These are phyloP conservation scores for Blastomyces parvus DNA, from an alignment of 2,329 filamentous ascomycete genomes.

Conservation along the genomic window DNA sequence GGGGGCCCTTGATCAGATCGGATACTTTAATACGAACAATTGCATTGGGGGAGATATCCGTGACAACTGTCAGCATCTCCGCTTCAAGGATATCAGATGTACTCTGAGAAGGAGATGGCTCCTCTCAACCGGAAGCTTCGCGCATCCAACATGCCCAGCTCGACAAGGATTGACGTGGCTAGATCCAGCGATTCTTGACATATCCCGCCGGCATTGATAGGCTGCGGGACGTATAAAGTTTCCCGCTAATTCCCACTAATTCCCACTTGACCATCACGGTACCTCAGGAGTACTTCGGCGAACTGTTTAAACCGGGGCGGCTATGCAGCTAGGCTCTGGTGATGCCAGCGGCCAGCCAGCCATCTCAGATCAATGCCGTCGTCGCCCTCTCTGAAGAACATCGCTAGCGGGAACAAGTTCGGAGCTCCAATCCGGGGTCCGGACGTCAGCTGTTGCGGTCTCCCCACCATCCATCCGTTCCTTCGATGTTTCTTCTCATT, in stretches of 20 bases:
- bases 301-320: not conserved
- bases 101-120: not conserved
- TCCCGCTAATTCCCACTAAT: not conserved
- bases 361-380: not conserved
- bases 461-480: too few species aligned
- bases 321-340: not conserved
- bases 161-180: slow-evolving; percentile 6
- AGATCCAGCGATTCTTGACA: not conserved
- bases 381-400: not conserved
- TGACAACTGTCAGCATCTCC: not conserved
- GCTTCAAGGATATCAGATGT: not conserved
- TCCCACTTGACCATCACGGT: not conserved
- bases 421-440: not conserved
- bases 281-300: not conserved
- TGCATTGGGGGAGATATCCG: not conserved
- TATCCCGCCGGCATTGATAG: not conserved
- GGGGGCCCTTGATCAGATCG: not conserved
- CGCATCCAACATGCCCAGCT: not conserved
- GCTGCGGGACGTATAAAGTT: not conserved
- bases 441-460: not conserved
- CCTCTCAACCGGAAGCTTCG: not conserved
- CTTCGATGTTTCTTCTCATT: not conserved
- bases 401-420: not conserved
- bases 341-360: not conserved
- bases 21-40: not conserved